These are phyloP conservation scores for Pseudogymnoascus sp. DNA, from an alignment of 2,329 filamentous ascomycete species.

Conservation along the genomic window DNA sequence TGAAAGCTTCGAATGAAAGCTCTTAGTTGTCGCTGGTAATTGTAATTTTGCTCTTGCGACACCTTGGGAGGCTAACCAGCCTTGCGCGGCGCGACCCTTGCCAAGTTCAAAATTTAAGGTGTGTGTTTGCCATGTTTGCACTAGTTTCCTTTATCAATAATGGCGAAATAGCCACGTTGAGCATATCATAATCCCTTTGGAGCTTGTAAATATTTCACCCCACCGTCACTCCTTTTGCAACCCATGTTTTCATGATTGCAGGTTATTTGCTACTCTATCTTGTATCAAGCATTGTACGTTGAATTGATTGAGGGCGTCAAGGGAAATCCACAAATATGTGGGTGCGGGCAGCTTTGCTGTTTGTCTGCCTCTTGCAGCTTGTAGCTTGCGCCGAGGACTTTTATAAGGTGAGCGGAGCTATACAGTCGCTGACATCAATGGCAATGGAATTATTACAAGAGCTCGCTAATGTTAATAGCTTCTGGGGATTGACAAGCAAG, in stretches of 20 bases:
- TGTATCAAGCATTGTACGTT: constrained; percentile 7
- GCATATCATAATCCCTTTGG: constrained; percentile 3
- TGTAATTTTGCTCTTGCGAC: neutral
- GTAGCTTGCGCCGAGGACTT: constrained; percentile 61
- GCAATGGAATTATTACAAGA: neutral
- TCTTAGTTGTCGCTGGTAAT: neutral
- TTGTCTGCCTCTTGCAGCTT: constrained; percentile 47
- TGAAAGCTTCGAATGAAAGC: neutral
- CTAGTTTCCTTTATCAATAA: constrained; percentile 7
- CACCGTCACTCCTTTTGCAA: constrained; percentile 13
- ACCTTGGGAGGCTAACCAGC: constrained; percentile 6
- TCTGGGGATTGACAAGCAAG: constrained; percentile 70
- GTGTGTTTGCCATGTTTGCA: constrained; percentile 13
- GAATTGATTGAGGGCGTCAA: constrained; percentile 1
- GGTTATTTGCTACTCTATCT: constrained; percentile 11
- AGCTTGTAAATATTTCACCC: constrained; percentile 4
- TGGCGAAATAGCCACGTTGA: constrained; percentile 13
- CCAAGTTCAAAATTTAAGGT: constrained; percentile 10
- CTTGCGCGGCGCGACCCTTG: constrained; percentile 6
- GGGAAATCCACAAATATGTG: constrained; percentile 35
- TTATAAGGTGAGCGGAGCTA: constrained; percentile 54
- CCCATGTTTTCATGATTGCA: constrained; percentile 9
- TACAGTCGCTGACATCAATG: neutral
- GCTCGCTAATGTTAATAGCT: constrained; percentile 42
- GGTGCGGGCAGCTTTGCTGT: constrained; percentile 42